These are phyloP conservation scores for Kodamaea sagamina DNA, from an alignment of 805 yeast genomes.

Conservation along the genomic window DNA sequence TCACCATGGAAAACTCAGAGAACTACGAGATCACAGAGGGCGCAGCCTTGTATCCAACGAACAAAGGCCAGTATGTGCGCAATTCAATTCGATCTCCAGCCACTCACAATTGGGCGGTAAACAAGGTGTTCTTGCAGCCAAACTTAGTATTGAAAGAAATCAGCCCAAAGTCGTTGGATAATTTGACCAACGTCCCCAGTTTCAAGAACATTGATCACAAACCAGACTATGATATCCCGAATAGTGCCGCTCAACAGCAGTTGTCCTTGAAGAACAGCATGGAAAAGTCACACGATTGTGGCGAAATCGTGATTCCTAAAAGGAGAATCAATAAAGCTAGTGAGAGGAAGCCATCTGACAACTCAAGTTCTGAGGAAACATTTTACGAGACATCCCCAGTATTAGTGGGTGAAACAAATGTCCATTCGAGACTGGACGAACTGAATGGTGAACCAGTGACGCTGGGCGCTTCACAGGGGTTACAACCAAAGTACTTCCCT, in stretches of 20 bases:
- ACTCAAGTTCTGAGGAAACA: slow-evolving; percentile 11
- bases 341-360: background rate
- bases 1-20: background rate
- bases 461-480: too few species aligned
- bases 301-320: background rate
- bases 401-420: background rate
- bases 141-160: slow-evolving; percentile 1
- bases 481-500: slow-evolving; percentile 12
- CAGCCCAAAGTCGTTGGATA: slow-evolving; percentile 3
- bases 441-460: too few species aligned
- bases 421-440: background rate
- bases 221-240: too few species aligned
- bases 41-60: background rate
- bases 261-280: background rate
- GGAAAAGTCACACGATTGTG: background rate
- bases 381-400: slow-evolving; percentile 24
- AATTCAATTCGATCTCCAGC: background rate
- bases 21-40: background rate
- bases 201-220: background rate
- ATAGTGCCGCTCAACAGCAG: too few species aligned
- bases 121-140: background rate
- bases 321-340: background rate
- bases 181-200: slow-evolving; percentile 1
- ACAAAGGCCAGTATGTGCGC: background rate
- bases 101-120: background rate